Evolutionary conservation across 2,329 filamentous ascomycete species (phyloP), one percentile per base, ranked within the genome.

Genomic region (Cyanodermella asteris): DNA sequence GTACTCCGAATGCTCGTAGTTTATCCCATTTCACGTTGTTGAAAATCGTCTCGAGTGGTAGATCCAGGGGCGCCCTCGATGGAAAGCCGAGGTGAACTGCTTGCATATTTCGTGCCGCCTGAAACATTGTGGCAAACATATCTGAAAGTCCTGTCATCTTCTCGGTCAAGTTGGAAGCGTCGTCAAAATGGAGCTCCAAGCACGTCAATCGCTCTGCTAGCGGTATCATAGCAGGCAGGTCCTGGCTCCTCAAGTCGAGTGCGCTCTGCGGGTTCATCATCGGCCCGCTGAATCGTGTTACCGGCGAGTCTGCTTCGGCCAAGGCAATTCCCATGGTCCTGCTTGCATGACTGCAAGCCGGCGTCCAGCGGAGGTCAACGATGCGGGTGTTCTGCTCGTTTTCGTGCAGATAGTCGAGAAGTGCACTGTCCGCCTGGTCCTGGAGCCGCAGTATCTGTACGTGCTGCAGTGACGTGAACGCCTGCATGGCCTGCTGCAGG

Each of bases 21-120:
- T 60, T 61, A 9, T 61, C 55, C 64, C 66, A 72, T 21, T 54
- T 53, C 6, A 69, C 54, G 28, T 61, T 48, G 36, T 73, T 66
- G 38, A 75, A 72, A 13, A 74, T 51, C 5, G 59, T 53, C 30
- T 70, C 62, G 3, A 74, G 51, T 5, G 53, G 52, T 12, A 73
- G 41, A 13, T 55, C 57, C 3, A 73, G 44, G 0, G 66, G 66
- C 11, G 52, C 41, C 28, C 61, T 53, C 5, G 59, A 56, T 1
- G 64, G 62, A 34, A 73, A 74, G 4, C 69, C 67, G 17, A 75
- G 53, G 36, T 74, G 67, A 11, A 75, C 49, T 12, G 64, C 59
- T 30, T 63, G 56, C 36, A 75, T 59, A 30, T 67, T 66, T 26
- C 53, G 56, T 4, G 69, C 64, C 7, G 61, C 55, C 3, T 43